Evolutionary conservation across 1,284 basidiomycete species (phyloP).

Genomic region (Ganoderma lingzhi): DNA sequence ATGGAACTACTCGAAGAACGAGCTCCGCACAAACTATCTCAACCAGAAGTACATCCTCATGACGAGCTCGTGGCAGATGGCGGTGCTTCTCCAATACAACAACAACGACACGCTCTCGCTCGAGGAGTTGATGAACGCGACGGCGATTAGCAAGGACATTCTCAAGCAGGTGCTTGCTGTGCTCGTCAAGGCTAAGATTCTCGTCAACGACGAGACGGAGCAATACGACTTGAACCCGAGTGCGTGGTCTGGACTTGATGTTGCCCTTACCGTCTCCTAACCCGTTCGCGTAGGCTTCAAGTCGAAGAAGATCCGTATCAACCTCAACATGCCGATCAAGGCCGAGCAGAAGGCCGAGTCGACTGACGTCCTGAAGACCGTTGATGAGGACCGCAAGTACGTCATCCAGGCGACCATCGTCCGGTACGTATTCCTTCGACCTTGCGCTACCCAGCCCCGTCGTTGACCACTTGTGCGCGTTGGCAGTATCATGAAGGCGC

Average conservation of each 20-base stretch:
- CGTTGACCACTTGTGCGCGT: background rate
- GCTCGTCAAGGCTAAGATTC: constrained; percentile 90
- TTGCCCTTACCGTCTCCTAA: background rate
- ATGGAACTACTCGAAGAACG: constrained; percentile 98
- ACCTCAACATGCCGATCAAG: constrained; percentile 94
- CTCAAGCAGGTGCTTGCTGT: constrained; percentile 86
- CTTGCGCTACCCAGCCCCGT: background rate
- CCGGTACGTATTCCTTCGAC: constrained; percentile 59
- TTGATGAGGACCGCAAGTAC: constrained; percentile 98
- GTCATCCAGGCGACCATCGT: constrained; percentile 98
- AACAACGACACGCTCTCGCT: constrained; percentile 85
- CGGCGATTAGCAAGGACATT: constrained; percentile 85
- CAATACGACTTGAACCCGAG: constrained; percentile 95
- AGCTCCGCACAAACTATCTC: constrained; percentile 92
- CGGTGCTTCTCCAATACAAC: constrained; percentile 95
- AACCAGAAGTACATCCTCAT: constrained; percentile 96
- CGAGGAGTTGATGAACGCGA: constrained; percentile 85
- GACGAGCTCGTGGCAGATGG: constrained; percentile 96
- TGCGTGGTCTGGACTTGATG: constrained; percentile 47
- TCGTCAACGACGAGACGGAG: constrained; percentile 86
- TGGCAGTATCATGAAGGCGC: constrained; percentile 93
- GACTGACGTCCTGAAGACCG: constrained; percentile 91
- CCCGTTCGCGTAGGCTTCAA: constrained; percentile 77
- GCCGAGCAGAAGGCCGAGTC: constrained; percentile 94
- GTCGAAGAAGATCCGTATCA: constrained; percentile 96